These are phyloP conservation scores for Vigna mungo DNA, from an alignment of 306 rosid genomes.

Conservation along the genomic window DNA sequence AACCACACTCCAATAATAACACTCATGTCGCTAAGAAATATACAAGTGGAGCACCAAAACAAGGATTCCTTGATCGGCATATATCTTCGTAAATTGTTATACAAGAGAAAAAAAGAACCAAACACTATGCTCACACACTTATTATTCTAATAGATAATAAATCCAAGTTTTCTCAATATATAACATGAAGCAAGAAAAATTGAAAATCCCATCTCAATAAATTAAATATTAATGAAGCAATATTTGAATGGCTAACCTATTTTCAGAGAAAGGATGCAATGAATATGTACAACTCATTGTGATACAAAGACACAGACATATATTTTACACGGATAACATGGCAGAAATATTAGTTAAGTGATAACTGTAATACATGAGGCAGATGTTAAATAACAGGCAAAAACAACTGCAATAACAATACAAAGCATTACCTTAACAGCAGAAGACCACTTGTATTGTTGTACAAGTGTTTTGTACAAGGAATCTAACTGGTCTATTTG, in stretches of 20 bases:
- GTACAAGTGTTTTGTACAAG: constrained; percentile 74
- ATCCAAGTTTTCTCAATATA: background rate
- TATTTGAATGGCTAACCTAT: background rate
- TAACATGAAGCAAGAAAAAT: background rate
- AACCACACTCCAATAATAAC: background rate
- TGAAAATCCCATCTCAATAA: background rate
- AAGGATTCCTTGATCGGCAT: constrained; percentile 18
- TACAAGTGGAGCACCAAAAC: constrained; percentile 17
- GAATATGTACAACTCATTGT: background rate
- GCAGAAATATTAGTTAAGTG: background rate
- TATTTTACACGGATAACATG: background rate
- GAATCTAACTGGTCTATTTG: constrained; percentile 75
- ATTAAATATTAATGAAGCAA: background rate
- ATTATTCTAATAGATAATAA: constrained; percentile 4
- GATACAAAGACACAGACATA: background rate
- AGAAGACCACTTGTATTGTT: constrained; percentile 90
- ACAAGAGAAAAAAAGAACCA: background rate
- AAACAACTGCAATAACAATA: constrained; percentile 28
- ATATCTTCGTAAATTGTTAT: background rate
- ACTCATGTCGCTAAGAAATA: constrained; percentile 10
- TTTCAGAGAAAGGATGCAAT: constrained; percentile 17
- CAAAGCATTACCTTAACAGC: constrained; percentile 79
- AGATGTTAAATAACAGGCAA: constrained; percentile 7
- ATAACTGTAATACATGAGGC: constrained; percentile 1
- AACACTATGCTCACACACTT: background rate